A percentile compares a stretch with the other conserved stretches of the same genome.
Evolutionary conservation across 192 early-diverging fungal species (phyloP).

Genomic region (Rhizophagus clarus): DNA sequence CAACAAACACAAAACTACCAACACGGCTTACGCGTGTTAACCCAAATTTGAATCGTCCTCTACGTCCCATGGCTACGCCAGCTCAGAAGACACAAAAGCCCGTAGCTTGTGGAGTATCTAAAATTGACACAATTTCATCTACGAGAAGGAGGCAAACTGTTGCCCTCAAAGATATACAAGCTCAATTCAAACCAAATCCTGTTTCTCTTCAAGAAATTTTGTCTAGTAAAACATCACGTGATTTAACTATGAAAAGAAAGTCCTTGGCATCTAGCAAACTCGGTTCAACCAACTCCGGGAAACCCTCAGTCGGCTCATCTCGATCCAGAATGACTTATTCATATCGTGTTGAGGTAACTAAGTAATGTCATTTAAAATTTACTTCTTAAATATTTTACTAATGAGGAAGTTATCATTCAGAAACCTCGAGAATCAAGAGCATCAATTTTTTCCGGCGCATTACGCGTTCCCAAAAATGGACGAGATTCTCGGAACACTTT

Average conservation of each 20-base stretch:
- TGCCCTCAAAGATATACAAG: background rate
- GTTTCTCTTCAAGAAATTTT: conserved; percentile 16
- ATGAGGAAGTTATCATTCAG: background rate
- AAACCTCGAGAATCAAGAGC: conserved; percentile 14
- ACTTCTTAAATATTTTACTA: background rate
- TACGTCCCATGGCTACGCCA: background rate
- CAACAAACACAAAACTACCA: background rate
- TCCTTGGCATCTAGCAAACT: background rate
- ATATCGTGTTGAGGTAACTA: conserved; percentile 7
- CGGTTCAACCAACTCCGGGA: background rate
- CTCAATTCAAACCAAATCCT: background rate
- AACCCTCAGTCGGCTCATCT: background rate
- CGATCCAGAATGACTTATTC: background rate
- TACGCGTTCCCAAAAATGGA: background rate
- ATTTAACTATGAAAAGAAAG: background rate
- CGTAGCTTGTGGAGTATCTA: background rate
- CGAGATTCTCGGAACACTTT: background rate
- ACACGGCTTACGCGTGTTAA: background rate
- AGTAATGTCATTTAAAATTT: background rate
- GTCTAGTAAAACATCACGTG: background rate
- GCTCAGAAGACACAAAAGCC: background rate
- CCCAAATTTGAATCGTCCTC: background rate
- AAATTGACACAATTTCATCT: background rate
- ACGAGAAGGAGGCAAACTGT: background rate
- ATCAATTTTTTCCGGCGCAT: background rate